A percentile compares a stretch with the other conserved stretches of the same genome.
These are phyloP conservation scores for Starmera amethionina DNA, from an alignment of 805 yeast genomes.

Conservation along the genomic window DNA sequence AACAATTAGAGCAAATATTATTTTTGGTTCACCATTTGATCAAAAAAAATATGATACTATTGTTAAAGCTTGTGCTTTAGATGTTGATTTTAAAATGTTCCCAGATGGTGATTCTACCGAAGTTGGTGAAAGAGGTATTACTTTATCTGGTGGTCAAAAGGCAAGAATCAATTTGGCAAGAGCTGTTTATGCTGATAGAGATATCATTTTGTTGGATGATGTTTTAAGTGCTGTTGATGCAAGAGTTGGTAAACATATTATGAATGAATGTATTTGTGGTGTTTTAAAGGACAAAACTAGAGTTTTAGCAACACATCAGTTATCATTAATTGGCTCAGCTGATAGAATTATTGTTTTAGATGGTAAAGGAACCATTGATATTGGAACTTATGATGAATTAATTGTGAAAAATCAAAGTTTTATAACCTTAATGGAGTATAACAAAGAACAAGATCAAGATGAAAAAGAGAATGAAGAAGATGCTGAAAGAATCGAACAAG, in stretches of 20 bases:
- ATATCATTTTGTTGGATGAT: slow-evolving; percentile 65
- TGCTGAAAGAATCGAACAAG: slow-evolving; percentile 19
- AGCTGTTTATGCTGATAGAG: slow-evolving; percentile 62
- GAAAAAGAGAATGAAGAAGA: slow-evolving; percentile 20
- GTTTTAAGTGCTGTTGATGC: slow-evolving; percentile 83
- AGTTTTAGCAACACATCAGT: slow-evolving; percentile 76
- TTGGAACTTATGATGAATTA: slow-evolving; percentile 54
- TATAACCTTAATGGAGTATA: slow-evolving; percentile 38
- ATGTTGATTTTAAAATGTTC: slow-evolving; percentile 51
- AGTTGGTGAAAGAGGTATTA: slow-evolving; percentile 80
- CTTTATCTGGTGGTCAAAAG: slow-evolving; percentile 85
- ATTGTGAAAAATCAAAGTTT: slow-evolving; percentile 34
- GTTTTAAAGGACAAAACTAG: slow-evolving; percentile 51
- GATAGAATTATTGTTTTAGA: slow-evolving; percentile 61
- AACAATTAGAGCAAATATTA: slow-evolving; percentile 64
- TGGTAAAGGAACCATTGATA: slow-evolving; percentile 48
- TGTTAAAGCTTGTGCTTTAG: slow-evolving; percentile 56
- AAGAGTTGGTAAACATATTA: slow-evolving; percentile 72
- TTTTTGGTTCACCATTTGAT: slow-evolving; percentile 53
- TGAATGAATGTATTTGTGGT: slow-evolving; percentile 59
- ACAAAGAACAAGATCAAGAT: slow-evolving; percentile 22
- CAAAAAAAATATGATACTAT: slow-evolving; percentile 41
- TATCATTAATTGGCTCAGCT: slow-evolving; percentile 59
- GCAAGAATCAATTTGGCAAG: slow-evolving; percentile 75
- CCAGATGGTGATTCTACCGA: slow-evolving; percentile 73